phyloP scores from a whole-genome alignment of 805 yeast species.

The Komagataella ulmi region DNA sequence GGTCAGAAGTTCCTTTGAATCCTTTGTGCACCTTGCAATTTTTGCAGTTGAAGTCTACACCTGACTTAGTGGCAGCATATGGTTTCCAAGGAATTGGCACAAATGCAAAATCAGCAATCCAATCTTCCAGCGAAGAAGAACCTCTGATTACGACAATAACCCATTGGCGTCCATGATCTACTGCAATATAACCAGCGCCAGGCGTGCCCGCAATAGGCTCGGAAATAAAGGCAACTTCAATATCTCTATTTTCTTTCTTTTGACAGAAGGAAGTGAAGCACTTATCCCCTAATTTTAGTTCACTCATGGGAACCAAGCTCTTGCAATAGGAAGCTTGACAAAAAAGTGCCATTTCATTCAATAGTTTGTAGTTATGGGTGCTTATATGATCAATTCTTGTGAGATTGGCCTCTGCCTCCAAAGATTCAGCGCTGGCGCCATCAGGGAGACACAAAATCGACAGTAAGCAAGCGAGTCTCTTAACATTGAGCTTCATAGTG shows the following conservation, averaged over 20 bases:
- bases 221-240: neutral
- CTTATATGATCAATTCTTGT: neutral
- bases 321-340: neutral
- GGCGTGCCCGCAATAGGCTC: neutral
- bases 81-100: slow-evolving; percentile 35
- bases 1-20: slow-evolving; percentile 32
- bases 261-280: slow-evolving; percentile 12
- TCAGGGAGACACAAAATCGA: neutral
- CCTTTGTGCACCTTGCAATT: slow-evolving; percentile 56
- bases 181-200: slow-evolving; percentile 1
- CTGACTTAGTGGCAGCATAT: slow-evolving; percentile 9
- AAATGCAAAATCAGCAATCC: slow-evolving; percentile 44
- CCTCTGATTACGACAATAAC: slow-evolving; percentile 50
- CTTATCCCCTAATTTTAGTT: neutral
- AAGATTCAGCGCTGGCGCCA: neutral
- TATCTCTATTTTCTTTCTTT: neutral
- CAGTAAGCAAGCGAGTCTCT: neutral
- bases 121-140: slow-evolving; percentile 44
- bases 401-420: neutral
- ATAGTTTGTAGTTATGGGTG: neutral
- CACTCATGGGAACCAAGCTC: neutral
- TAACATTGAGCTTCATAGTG: neutral
- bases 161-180: slow-evolving; percentile 12
- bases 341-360: neutral
- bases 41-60: slow-evolving; percentile 21